These are phyloP conservation scores for Rutidosis leptorrhynchoides DNA, from an alignment of 129 eudicot species.

Conservation along the genomic window DNA sequence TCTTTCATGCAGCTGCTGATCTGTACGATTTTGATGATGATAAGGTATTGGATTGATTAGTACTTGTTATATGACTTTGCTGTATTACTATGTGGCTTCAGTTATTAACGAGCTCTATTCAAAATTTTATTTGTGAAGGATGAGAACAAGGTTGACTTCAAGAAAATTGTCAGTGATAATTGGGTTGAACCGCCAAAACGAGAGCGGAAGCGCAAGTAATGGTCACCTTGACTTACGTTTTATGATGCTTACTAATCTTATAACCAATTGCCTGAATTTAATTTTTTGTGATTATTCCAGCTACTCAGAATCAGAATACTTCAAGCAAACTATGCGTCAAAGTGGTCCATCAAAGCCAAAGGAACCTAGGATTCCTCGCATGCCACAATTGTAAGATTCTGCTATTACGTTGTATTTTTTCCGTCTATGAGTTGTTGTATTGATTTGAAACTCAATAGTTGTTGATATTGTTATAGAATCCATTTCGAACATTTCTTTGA, in stretches of 20 bases:
- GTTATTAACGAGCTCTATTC: not conserved
- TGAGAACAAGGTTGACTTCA: constrained; percentile 84
- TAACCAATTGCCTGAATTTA: not conserved
- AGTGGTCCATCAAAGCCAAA: constrained; percentile 93
- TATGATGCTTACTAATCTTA: not conserved
- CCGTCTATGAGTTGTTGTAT: not conserved
- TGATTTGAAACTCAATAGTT: not conserved
- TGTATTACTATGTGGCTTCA: constrained; percentile 1
- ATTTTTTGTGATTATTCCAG: constrained; percentile 29
- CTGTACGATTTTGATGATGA: constrained; percentile 92
- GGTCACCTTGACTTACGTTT: not conserved
- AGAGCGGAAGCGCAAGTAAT: constrained; percentile 97
- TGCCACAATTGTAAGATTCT: constrained; percentile 87
- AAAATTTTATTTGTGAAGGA: constrained; percentile 41
- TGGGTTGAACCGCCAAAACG: constrained; percentile 96
- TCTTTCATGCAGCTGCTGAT: constrained; percentile 80
- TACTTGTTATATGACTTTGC: not conserved
- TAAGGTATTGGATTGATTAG: constrained; percentile 39
- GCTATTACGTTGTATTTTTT: not conserved
- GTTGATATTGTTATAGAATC: not conserved
- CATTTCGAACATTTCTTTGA: not conserved
- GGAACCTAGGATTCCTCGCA: constrained; percentile 97
- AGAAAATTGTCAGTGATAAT: constrained; percentile 91
- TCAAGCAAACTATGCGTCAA: constrained; percentile 99
- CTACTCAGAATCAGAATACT: constrained; percentile 97